Base-by-base conservation (phyloP, 345 rosid species). In the Arabis hirsuta region DNA sequence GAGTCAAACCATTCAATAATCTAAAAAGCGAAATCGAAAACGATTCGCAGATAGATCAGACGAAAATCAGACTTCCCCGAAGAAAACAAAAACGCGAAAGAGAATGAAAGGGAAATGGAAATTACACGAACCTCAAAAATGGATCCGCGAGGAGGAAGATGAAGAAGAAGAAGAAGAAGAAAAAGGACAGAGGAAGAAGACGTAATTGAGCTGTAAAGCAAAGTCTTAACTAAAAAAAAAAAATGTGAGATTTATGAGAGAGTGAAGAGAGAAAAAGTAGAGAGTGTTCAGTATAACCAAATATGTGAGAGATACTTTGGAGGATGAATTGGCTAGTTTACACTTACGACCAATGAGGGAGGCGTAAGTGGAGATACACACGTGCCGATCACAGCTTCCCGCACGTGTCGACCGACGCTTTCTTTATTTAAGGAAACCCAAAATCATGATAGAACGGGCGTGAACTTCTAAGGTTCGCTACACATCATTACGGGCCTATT, bases 391-490 rank as follows among this genome's bases (percentile, higher is more conserved):
- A 24, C 12, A 80, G 80, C 78, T 24, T 53, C 27, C 31, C 71
- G 58, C 78, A 84, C 91, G 91, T 90, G 90, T 84, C 79, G 74
- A 84, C 94, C 90, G 94, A 86, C 90, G 85, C 69, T 77, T 1
- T 68, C 55, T 31, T 53, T 12, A 22, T n/a, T 12, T 11, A 6
- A 3, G 14, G 14, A 34, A 65, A 51, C 22, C 43, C 8, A 38
- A 47, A 31, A 13, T 36, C 11, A 14, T 44, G 42, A 53, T 10
- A 11, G 26, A 24, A 19, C 24, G 44, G 53, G 4, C 20, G 1
- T 12, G 24, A 36, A 34, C 32, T 67, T 59, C 6, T 19, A 59
- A 31, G 32, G 41, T 43, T 62, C 9, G 27, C 48, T 48, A 16
- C 38, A 9, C 22, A 65, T 56, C 29, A 0, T 13, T 12, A 43